These are phyloP conservation scores for Rhytidhysteron rufulum DNA, from an alignment of 2,329 filamentous ascomycete species.

Conservation along the genomic window DNA sequence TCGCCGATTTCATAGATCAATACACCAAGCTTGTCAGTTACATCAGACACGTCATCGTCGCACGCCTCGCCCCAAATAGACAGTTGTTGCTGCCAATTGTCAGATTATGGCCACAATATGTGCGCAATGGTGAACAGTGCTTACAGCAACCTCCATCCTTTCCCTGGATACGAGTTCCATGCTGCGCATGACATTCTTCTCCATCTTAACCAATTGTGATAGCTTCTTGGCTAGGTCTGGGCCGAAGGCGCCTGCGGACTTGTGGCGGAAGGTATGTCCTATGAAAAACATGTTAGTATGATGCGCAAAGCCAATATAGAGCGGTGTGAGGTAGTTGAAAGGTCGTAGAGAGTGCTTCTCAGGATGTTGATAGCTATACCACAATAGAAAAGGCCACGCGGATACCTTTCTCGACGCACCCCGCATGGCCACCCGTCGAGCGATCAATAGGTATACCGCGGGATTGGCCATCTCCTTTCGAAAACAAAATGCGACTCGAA, in stretches of 20 bases:
- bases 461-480: no score
- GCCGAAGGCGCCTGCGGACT: slow-evolving; percentile 71
- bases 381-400: no score
- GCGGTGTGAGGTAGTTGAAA: background rate
- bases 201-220: slow-evolving; percentile 98
- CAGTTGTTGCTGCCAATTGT: slow-evolving; percentile 76
- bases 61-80: slow-evolving; percentile 95
- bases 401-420: no score
- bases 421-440: no score
- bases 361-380: background rate
- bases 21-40: slow-evolving; percentile 97
- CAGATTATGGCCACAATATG: slow-evolving; percentile 8
- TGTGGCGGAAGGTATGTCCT: slow-evolving; percentile 70
- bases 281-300: slow-evolving; percentile 9
- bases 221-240: slow-evolving; percentile 97
- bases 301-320: slow-evolving; percentile 3
- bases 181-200: slow-evolving; percentile 99
- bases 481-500: background rate
- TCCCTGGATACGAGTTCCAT: slow-evolving; percentile 92
- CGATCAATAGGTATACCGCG: no score
- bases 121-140: slow-evolving; percentile 33
- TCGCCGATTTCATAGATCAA: slow-evolving; percentile 98
- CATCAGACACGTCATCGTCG: slow-evolving; percentile 97
- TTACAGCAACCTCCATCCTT: slow-evolving; percentile 96
- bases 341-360: background rate